These are phyloP conservation scores for Acanthamoeba healyi DNA, from an alignment of 208 protist species.

Conservation along the genomic window DNA sequence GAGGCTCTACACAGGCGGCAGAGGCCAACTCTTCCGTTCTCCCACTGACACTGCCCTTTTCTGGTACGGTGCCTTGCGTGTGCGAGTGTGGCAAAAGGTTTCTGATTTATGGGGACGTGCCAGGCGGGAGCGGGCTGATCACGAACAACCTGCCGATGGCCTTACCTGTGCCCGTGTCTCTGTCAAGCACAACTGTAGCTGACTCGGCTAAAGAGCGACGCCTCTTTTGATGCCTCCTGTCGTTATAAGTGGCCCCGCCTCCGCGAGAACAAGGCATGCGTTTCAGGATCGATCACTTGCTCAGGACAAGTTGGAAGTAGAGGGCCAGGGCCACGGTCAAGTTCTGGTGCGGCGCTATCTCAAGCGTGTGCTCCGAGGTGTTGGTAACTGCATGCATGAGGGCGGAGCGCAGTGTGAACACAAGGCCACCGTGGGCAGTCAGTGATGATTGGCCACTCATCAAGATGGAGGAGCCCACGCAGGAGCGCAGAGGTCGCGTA, in stretches of 20 bases:
- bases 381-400: not conserved
- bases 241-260: too few species aligned
- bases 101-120: too few species aligned
- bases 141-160: constrained; percentile 9
- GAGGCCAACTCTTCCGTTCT: too few species aligned
- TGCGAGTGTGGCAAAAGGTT: too few species aligned
- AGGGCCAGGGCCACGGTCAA: not conserved
- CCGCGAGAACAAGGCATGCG: too few species aligned
- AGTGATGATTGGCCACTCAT: too few species aligned
- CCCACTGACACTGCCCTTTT: too few species aligned
- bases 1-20: too few species aligned
- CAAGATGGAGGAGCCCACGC: too few species aligned
- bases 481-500: not conserved
- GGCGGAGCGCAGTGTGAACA: not conserved
- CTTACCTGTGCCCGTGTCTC: not conserved
- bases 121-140: not conserved
- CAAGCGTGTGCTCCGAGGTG: not conserved
- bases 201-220: not conserved
- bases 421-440: too few species aligned
- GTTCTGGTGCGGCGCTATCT: not conserved
- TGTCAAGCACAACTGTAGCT: not conserved
- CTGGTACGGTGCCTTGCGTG: too few species aligned
- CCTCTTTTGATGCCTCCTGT: not conserved
- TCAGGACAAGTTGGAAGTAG: not conserved
- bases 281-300: not conserved